phyloP scores from a whole-genome alignment of 305 asterid species.

The Andrographis paniculata region DNA sequence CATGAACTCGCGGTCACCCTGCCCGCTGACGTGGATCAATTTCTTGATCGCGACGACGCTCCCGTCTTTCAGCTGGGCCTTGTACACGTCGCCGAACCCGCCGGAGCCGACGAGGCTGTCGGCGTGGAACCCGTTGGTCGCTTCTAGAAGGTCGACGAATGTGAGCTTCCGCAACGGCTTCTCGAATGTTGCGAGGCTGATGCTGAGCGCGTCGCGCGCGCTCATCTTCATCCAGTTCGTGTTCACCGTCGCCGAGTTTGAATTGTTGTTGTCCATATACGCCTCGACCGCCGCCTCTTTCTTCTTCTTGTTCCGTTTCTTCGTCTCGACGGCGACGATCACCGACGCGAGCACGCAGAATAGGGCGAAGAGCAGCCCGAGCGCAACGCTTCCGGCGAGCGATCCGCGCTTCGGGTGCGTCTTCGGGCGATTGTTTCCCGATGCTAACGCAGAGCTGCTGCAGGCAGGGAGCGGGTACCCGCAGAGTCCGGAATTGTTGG shows the following conservation, averaged over 20 bases:
- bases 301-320: conserved; percentile 54
- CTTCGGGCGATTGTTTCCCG: conserved; percentile 23
- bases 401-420: conserved; percentile 49
- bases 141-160: conserved; percentile 68
- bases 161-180: conserved; percentile 68
- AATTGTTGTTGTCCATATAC: conserved; percentile 46
- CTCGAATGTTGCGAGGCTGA: conserved; percentile 56
- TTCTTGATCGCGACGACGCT: conserved; percentile 59
- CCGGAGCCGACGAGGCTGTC: conserved; percentile 54
- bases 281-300: conserved; percentile 63
- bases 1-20: conserved; percentile 59
- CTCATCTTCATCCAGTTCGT: conserved; percentile 52
- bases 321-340: conserved; percentile 40
- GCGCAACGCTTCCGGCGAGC: conserved; percentile 57
- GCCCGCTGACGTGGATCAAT: conserved; percentile 53
- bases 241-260: conserved; percentile 44
- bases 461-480: conserved; percentile 56
- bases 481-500: conserved; percentile 68
- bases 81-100: conserved; percentile 66
- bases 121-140: conserved; percentile 52
- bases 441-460: conserved; percentile 8
- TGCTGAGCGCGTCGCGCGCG: conserved; percentile 60
- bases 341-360: conserved; percentile 54
- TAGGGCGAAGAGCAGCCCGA: conserved; percentile 59
- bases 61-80: conserved; percentile 55